Evolutionary conservation across 768 basidiomycete genomes (phyloP).

Genomic region (Tubosaeta brunneosetosa): DNA sequence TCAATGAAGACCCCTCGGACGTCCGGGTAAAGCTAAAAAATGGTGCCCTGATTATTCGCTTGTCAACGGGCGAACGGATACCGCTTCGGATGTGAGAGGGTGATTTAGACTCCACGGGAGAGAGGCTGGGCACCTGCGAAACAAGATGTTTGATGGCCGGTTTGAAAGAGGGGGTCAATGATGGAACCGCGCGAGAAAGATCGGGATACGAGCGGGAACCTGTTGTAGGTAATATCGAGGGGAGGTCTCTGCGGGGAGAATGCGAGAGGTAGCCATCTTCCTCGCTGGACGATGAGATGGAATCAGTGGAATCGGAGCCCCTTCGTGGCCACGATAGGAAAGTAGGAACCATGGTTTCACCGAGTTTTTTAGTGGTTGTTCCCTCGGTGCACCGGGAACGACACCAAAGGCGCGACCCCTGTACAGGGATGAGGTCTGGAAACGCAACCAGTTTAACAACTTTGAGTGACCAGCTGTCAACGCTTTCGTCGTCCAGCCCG

Average conservation of each 20-base stretch:
- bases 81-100: slow-evolving; percentile 7
- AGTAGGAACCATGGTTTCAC: slow-evolving; percentile 15
- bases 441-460: slow-evolving; percentile 74
- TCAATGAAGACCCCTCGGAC: slow-evolving; percentile 69
- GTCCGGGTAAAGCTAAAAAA: slow-evolving; percentile 82
- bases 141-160: slow-evolving; percentile 36
- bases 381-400: slow-evolving; percentile 1
- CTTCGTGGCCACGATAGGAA: slow-evolving; percentile 21
- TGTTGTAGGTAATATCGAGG: slow-evolving; percentile 31
- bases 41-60: slow-evolving; percentile 38
- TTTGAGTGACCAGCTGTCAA: slow-evolving; percentile 72
- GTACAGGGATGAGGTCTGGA: slow-evolving; percentile 58
- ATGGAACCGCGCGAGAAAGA: slow-evolving; percentile 29
- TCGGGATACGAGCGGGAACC: slow-evolving; percentile 44
- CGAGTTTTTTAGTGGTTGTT: slow-evolving; percentile 5
- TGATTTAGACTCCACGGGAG: slow-evolving; percentile 20
- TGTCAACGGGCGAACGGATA: slow-evolving; percentile 13
- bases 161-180: slow-evolving; percentile 31
- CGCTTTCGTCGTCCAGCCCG: slow-evolving; percentile 62
- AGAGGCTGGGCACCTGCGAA: slow-evolving; percentile 31
- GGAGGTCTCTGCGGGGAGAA: slow-evolving; percentile 41
- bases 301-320: slow-evolving; percentile 22
- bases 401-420: slow-evolving; percentile 7
- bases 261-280: slow-evolving; percentile 56
- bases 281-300: slow-evolving; percentile 32